Evolutionary conservation across 139 green algal genomes (phyloP).

Genomic region (Volvox reticuliferus): DNA sequence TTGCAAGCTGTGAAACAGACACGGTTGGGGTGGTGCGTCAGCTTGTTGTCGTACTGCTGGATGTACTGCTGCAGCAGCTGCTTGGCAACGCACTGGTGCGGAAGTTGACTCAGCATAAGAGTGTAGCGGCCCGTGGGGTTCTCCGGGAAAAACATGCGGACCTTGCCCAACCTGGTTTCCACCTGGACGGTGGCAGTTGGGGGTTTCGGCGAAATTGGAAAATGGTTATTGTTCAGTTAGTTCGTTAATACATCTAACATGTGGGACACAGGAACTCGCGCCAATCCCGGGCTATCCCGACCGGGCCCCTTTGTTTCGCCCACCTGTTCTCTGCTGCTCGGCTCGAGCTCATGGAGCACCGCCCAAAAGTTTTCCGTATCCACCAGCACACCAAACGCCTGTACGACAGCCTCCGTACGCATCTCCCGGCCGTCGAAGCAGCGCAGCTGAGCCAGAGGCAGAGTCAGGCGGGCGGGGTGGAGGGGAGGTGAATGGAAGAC

Average conservation of each 20-base stretch:
- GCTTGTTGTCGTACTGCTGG: constrained; percentile 49
- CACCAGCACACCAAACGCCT: constrained; percentile 56
- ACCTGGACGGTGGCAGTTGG: neutral
- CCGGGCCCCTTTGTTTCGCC: neutral
- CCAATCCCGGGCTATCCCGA: too few species aligned
- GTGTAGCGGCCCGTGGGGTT: constrained; percentile 62
- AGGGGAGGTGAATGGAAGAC: neutral
- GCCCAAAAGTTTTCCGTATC: constrained; percentile 59
- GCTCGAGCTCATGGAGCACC: constrained; percentile 34
- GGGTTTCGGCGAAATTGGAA: neutral
- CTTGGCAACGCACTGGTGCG: constrained; percentile 48
- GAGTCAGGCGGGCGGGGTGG: too few species aligned
- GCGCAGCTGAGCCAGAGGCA: neutral
- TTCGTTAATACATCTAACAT: neutral
- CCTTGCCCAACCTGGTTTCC: constrained; percentile 44
- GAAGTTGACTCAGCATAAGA: constrained; percentile 55
- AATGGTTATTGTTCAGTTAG: neutral
- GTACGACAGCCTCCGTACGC: neutral
- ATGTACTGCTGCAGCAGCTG: constrained; percentile 58
- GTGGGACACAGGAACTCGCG: too few species aligned
- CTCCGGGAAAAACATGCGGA: constrained; percentile 57
- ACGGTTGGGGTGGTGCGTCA: constrained; percentile 48
- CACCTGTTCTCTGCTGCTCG: constrained; percentile 10
- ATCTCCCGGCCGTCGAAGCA: constrained; percentile 30
- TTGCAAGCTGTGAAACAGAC: constrained; percentile 57